These are phyloP conservation scores for Cryptococcus sp. DNA, from an alignment of 1,284 basidiomycete genomes.

Conservation along the genomic window DNA sequence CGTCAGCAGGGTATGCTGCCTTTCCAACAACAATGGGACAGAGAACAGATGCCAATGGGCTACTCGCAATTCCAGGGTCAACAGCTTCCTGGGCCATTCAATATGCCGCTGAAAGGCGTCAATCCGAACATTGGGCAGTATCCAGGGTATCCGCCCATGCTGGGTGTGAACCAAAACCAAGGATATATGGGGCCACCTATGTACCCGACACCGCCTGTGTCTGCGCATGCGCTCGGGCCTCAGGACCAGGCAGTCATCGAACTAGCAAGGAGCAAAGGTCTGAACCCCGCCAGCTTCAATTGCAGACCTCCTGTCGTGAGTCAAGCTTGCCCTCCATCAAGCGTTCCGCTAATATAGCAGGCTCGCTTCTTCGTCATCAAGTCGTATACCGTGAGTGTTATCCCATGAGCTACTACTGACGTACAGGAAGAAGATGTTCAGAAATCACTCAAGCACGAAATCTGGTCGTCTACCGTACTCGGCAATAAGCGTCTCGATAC, in stretches of 20 bases:
- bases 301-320: slow-evolving; percentile 59
- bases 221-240: slow-evolving; percentile 13
- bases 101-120: not conserved
- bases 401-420: not conserved
- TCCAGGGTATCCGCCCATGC: not conserved
- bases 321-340: not conserved
- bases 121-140: too few species aligned
- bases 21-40: not conserved
- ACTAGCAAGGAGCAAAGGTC: slow-evolving; percentile 78
- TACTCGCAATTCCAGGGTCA: not conserved
- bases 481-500: slow-evolving; percentile 93
- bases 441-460: slow-evolving; percentile 92
- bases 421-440: slow-evolving; percentile 83
- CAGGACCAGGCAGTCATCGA: slow-evolving; percentile 69
- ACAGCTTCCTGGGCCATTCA: not conserved
- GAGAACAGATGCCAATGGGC: not conserved
- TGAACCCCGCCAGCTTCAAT: slow-evolving; percentile 84
- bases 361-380: slow-evolving; percentile 96
- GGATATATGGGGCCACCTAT: slow-evolving; percentile 1
- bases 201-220: slow-evolving; percentile 26
- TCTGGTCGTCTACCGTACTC: slow-evolving; percentile 92
- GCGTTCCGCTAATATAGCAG: not conserved
- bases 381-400: slow-evolving; percentile 64
- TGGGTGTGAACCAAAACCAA: too few species aligned
- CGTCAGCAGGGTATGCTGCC: not conserved